Base-by-base conservation (phyloP, 345 rosid genomes). In the Toxicodendron radicans region DNA sequence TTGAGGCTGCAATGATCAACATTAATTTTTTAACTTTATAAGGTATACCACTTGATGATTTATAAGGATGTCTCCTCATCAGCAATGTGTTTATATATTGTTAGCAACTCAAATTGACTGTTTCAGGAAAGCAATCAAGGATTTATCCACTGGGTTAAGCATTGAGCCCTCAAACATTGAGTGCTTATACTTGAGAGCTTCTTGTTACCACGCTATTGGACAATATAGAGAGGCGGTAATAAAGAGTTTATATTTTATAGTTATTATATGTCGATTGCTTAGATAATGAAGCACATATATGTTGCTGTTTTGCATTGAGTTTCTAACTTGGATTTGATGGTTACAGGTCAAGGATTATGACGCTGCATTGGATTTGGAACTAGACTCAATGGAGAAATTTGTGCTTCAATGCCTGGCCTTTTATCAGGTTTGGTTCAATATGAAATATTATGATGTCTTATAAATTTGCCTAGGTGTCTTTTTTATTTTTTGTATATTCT, bases 341-440 rank as follows among this genome's bases (percentile, higher is more conserved):
- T 79, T 67, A 72, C 85, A 95, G 99, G 90, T 91, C 53, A 95
- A 90, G 83, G 97, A 95, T 76, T 95, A 95, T 70, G 99, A 92
- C 87, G 97, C 99, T 67, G 85, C 95, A 52, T 86, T 95, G 58
- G 97, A 90, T 72, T 76, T 90, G 80, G 99, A 95, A 73, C 87
- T 92, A 68, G 97, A 95, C 80, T 94, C 97, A 10, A 83, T 92
- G 90, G 99, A 92, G 38, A 95, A 95, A 81, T 95, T 95, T 86
- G 97, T 92, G 84, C 92, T 95, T 73, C 99, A 95, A 80, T 95
- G 97, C 82, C 75, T 92, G 87, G 93, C 99, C 74, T 92, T 92
- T 78, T 92, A 95, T 87, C 97, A 95, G 97, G 97, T 94, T 79
- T 67, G 68, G 51, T 10, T 70, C 61, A 20, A 65, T 74, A n/a